Base-by-base conservation (phyloP, 306 rosid species). In the Sindora glabra region DNA sequence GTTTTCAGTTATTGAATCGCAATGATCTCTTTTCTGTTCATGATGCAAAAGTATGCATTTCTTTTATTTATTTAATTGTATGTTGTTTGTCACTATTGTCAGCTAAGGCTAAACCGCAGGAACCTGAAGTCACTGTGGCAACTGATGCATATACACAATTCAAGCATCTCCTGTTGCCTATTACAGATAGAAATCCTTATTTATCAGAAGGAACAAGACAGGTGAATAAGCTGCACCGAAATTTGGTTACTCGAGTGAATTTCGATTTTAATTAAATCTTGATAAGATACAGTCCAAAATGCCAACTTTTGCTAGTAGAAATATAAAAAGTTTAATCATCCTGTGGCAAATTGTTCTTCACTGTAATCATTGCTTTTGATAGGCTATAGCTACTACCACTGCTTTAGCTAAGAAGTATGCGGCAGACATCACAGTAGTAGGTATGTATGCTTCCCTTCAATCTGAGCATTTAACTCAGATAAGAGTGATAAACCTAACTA, bases 381-480 rank as follows among this genome's bases (percentile, higher is more conserved):
- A 90, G 97, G 95, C 95, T 63, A 76, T 87, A 63, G 75, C 86
- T 29, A 82, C 97, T 34, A 64, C 89, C 41, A 72, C 88, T 72
- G 87, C 95, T 54, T 76, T 90, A 66, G 97, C 97, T 41, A 87
- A 84, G 59, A 90, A 78, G 81, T 82, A 90, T 65, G 95, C 89
- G 48, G 94, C 97, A 54, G 97, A 84, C 74, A 82, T 90, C 62
- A 90, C 97, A 14, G 97, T 90, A 56, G 88, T 90, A 42, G 86
- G 97, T 90, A 87, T 68, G 77, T 65, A 15, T 42, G 30, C 34
- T 50, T 51, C 21, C 19, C 51, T 63, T 2, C 23, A 19, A 14
- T 69, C 56, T 13, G 15, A 23, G 14, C 44, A 42, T 61, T 65
- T 19, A 41, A 13, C 45, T 21, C 40, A 26, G 66, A 54, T 14